phyloP scores from a whole-genome alignment of 108 stramenopile species.

The Cyclotella baltica region DNA sequence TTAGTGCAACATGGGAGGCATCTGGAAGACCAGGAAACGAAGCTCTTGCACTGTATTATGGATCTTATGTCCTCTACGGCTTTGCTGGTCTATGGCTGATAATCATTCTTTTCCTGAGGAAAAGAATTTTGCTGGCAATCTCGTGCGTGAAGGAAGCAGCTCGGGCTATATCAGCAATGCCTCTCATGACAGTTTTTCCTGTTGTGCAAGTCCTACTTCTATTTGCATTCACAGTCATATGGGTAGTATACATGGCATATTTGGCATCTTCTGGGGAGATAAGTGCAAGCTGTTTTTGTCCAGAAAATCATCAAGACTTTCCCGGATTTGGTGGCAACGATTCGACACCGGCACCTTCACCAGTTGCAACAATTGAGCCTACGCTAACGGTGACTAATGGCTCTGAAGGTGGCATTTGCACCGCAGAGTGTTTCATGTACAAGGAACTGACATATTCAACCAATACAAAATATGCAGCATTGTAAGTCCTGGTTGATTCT shows the following conservation, averaged over 20 bases:
- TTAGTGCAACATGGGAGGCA: slow-evolving; percentile 61
- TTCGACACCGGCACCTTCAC: neutral
- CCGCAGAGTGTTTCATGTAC: slow-evolving; percentile 19
- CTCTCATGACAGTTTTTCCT: slow-evolving; percentile 81
- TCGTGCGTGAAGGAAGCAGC: slow-evolving; percentile 86
- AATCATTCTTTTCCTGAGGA: slow-evolving; percentile 81
- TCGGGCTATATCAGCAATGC: slow-evolving; percentile 82
- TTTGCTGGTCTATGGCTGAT: slow-evolving; percentile 66
- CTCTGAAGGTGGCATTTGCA: neutral
- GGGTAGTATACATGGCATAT: slow-evolving; percentile 66
- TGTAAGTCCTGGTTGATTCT: slow-evolving; percentile 64
- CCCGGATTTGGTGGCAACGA: neutral
- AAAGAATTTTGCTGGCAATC: slow-evolving; percentile 87
- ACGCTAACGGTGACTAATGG: neutral
- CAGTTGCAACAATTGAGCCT: neutral
- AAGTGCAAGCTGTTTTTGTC: slow-evolving; percentile 24
- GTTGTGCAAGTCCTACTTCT: slow-evolving; percentile 74
- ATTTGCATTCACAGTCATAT: slow-evolving; percentile 65
- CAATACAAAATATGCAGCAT: slow-evolving; percentile 55
- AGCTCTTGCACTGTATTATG: slow-evolving; percentile 54
- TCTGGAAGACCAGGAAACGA: slow-evolving; percentile 54
- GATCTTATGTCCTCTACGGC: slow-evolving; percentile 66
- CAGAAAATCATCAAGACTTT: neutral
- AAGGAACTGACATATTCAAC: slow-evolving; percentile 60
- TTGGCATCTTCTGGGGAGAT: slow-evolving; percentile 51